Evolutionary conservation across 2,329 filamentous ascomycete species (phyloP).

Genomic region (Triangularia verruculosa): DNA sequence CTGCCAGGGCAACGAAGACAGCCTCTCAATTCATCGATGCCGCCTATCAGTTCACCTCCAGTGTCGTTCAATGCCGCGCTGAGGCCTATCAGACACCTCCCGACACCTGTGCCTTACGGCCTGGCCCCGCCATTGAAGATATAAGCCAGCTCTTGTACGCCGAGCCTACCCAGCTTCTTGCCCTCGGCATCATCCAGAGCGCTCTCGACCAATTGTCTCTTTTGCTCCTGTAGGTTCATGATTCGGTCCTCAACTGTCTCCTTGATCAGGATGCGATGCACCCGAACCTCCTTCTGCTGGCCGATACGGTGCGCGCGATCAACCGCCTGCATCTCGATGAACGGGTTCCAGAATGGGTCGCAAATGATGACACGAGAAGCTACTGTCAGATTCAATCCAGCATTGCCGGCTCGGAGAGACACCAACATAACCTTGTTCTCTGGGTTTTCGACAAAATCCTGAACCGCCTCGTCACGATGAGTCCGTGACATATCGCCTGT

Average conservation of each 20-base stretch:
- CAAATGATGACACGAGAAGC: conserved; percentile 86
- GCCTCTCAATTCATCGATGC: neutral
- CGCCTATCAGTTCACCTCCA: too few relatives aligned
- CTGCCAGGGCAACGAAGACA: too few relatives aligned
- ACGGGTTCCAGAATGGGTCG: conserved; percentile 94
- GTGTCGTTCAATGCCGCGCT: too few relatives aligned
- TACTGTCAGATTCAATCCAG: conserved; percentile 79
- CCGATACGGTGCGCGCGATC: conserved; percentile 88
- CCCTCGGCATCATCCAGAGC: conserved; percentile 75
- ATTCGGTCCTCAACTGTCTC: conserved; percentile 88
- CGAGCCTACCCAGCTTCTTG: conserved; percentile 64
- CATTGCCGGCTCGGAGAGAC: conserved; percentile 76
- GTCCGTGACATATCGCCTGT: conserved; percentile 71
- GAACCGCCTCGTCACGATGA: conserved; percentile 64
- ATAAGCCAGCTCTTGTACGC: conserved; percentile 63
- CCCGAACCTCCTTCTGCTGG: conserved; percentile 68
- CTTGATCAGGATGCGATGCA: conserved; percentile 75
- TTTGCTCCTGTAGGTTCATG: conserved; percentile 71
- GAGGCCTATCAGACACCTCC: neutral
- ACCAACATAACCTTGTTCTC: conserved; percentile 69
- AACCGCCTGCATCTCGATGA: conserved; percentile 87
- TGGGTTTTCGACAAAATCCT: conserved; percentile 59
- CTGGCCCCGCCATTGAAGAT: conserved; percentile 52
- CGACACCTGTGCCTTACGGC: neutral
- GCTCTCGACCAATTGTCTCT: conserved; percentile 71